Evolutionary conservation across 306 rosid genomes (phyloP), one percentile per base, ranked within the genome.

Genomic region (Heteromeles arbutifolia): DNA sequence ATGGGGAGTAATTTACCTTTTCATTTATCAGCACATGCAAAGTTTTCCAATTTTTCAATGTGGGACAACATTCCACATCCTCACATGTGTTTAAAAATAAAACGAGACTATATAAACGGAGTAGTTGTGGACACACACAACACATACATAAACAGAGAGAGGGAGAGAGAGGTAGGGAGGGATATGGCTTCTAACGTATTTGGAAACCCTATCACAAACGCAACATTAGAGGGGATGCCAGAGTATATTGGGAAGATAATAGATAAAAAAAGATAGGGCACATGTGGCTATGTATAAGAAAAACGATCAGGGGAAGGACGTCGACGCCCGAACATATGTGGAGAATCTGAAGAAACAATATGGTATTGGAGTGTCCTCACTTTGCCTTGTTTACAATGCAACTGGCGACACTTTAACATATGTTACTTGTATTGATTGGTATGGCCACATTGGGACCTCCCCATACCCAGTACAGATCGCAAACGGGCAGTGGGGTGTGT

Each of bases 401-500:
- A 73, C 68, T 24, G 77, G 68, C 22, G 28, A 57, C 50, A 39
- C 45, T 0, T 14, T 76, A 6, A 54, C 11, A 22, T 17, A 5
- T 26, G 37, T 3, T 12, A 17, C 5, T 10, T 7, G 2, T 3
- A n/a, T 9, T 4, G 28, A 57, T 57, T 57, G 63, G 63, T 57
- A 3, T n/a, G 79, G 79, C 2, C 65, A 65, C n/a, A 65, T 65
- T 32, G 71, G 78, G 11, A 28, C 19, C n/a, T 21, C 22, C 43
- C 78, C 78, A 26, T 74, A 43, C 62, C 78, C 78, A 11, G 0
- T 0, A 10, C 19, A 31, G 31, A 65, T 75, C 8, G 13, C 8
- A 76, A 76, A 76, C 21, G 79, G 73, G 3, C 79, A 76, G 25
- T 76, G 73, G 73, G 79, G 73, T 76, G 79, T 59, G 2, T 67